phyloP scores from a whole-genome alignment of 2,329 filamentous ascomycete genomes.

The Pseudogymnoascus sp. region DNA sequence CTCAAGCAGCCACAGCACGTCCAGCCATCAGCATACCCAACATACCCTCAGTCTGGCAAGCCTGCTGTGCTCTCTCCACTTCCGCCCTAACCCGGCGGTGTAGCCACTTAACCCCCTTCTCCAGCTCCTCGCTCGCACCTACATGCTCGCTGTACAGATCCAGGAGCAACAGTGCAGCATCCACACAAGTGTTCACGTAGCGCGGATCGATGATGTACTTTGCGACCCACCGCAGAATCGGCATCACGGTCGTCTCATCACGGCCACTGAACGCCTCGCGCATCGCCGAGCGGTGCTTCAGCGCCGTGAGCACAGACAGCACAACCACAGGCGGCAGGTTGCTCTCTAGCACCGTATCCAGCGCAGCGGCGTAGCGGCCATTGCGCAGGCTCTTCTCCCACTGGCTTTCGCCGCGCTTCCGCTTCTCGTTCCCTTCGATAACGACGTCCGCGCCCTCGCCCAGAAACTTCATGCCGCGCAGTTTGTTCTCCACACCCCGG shows the following conservation, averaged over 20 bases:
- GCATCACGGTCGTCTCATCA: constrained; percentile 72
- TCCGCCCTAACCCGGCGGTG: constrained; percentile 64
- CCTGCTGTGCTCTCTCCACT: constrained; percentile 75
- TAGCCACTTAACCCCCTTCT: constrained; percentile 59
- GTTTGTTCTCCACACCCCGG: constrained; percentile 47
- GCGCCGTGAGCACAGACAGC: constrained; percentile 71
- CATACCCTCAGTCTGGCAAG: constrained; percentile 79
- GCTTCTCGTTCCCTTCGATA: constrained; percentile 65
- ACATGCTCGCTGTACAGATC: constrained; percentile 82
- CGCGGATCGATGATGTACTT: constrained; percentile 75
- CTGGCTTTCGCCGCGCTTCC: constrained; percentile 53
- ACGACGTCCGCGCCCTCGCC: constrained; percentile 83
- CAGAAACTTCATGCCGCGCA: constrained; percentile 66
- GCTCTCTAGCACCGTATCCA: constrained; percentile 67
- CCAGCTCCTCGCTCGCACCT: constrained; percentile 63
- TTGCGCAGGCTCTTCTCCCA: constrained; percentile 81
- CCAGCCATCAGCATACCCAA: constrained; percentile 64
- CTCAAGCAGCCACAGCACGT: not conserved
- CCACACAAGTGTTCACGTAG: constrained; percentile 71
- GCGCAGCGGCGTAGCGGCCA: constrained; percentile 65
- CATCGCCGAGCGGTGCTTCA: constrained; percentile 81
- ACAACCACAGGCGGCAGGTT: constrained; percentile 50
- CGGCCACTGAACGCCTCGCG: constrained; percentile 70
- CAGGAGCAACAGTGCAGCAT: constrained; percentile 71
- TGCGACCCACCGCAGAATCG: constrained; percentile 75